These are phyloP conservation scores for Taiozyma sp. DNA, from an alignment of 1,139 yeast species.

Conservation along the genomic window DNA sequence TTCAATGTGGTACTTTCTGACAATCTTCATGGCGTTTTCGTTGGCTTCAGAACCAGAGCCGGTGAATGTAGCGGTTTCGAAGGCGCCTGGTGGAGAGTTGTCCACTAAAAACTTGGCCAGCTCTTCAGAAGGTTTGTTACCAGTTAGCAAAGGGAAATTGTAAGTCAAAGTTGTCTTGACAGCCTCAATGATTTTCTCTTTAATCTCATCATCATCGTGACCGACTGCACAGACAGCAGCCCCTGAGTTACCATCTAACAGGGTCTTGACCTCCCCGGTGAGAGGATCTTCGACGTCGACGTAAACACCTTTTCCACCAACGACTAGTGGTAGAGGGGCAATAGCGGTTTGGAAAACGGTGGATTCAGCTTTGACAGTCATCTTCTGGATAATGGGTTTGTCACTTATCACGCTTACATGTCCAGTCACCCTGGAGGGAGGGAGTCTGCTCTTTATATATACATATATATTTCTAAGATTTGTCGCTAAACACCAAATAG, in stretches of 20 bases:
- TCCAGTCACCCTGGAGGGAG: no score
- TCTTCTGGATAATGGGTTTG: not conserved
- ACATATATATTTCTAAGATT: not conserved
- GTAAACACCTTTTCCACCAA: constrained; percentile 42
- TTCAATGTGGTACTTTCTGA: constrained; percentile 50
- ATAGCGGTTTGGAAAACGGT: constrained; percentile 10
- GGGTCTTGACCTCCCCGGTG: constrained; percentile 34
- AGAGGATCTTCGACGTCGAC: constrained; percentile 41
- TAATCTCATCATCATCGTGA: constrained; percentile 48
- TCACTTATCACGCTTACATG: not conserved
- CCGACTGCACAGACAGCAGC: constrained; percentile 62
- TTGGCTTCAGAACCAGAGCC: constrained; percentile 58
- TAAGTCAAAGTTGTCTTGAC: constrained; percentile 37
- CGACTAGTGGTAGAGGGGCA: constrained; percentile 14
- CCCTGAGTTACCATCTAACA: constrained; percentile 52
- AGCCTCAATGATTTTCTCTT: constrained; percentile 41
- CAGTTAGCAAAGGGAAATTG: constrained; percentile 38
- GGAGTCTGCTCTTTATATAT: no score
- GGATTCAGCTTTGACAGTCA: constrained; percentile 5
- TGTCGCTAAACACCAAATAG: not conserved
- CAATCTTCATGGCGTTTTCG: constrained; percentile 51
- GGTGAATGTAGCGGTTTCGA: constrained; percentile 47
- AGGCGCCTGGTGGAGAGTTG: constrained; percentile 47
- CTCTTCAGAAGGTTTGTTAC: constrained; percentile 41
- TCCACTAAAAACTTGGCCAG: constrained; percentile 47